Evolutionary conservation across 129 eudicot species (phyloP), one percentile per base, ranked within the genome.

Genomic region (Silybum marianum): DNA sequence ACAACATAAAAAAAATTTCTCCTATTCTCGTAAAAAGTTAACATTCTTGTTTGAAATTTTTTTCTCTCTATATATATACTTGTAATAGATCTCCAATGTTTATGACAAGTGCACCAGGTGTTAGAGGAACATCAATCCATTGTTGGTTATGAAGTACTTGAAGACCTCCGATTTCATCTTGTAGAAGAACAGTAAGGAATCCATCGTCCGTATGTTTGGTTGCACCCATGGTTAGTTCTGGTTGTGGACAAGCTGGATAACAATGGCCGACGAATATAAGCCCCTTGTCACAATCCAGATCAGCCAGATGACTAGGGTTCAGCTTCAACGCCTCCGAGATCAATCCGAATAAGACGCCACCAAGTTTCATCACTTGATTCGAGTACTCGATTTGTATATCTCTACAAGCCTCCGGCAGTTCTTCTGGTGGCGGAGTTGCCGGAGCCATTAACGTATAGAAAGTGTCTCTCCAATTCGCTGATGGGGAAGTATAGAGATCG

Each of bases 151-250:
- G 78, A 0, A 69, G 80, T 38, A 86, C 51, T 75, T 89, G 92
- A 7, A 89, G 90, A 24, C 92, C 90, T 7, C 90, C 92, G 1
- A 75, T 65, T 70, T 83, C 78, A 46, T 86, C 92, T 81, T 89
- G 90, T 12, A 86, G 72, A 69, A 89, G 80, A 23, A 89, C 3
- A 13, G 86, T 89, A 16, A 89, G 22, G 74, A 86, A 86, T 14
- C 84, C 88, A 39, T 78, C 54, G 39, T 89, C 92, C 8, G 88
- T 72, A 30, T 86, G 92, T 21, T 67, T 78, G 60, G 71, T 34
- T 7, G 60, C 11, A 12, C 88, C 92, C 4, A 86, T 46, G 8
- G 90, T 86, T 76, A 83, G 4, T 0, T 89, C 22, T 16, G 63
- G 63, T 54, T 54, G 63, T 16, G 63, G 63, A 16, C 63, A 54